Conservation (phyloP, 768 basidiomycete genomes). For the Pulveroboletus sp. region DNA sequence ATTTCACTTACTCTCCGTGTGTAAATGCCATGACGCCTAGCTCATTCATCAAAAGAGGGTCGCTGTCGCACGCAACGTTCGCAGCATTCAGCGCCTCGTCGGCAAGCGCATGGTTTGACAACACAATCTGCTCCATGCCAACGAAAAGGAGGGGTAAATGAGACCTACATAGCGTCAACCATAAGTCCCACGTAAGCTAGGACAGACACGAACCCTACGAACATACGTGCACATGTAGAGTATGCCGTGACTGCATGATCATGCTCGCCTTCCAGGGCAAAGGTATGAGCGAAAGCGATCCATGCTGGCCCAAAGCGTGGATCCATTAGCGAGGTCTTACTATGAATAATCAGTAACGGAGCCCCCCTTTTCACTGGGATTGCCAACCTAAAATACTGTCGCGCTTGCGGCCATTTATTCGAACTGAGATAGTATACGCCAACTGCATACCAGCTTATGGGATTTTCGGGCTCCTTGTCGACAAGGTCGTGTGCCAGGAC, state of each 20-base stretch:
- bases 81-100: slow-evolving; percentile 88
- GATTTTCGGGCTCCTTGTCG: slow-evolving; percentile 88
- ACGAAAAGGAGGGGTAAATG: slow-evolving; percentile 94
- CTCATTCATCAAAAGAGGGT: slow-evolving; percentile 91
- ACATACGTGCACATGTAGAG: slow-evolving; percentile 93
- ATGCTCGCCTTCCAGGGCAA: slow-evolving; percentile 96
- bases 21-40: slow-evolving; percentile 91
- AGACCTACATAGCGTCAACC: slow-evolving; percentile 56
- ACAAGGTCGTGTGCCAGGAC: slow-evolving; percentile 96
- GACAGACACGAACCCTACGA: slow-evolving; percentile 73
- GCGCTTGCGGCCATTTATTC: slow-evolving; percentile 84
- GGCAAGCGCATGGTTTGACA: slow-evolving; percentile 78
- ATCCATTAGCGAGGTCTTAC: slow-evolving; percentile 96
- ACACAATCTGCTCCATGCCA: slow-evolving; percentile 95
- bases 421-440: slow-evolving; percentile 94
- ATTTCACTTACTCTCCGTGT: slow-evolving; percentile 64
- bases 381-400: slow-evolving; percentile 89
- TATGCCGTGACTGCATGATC: slow-evolving; percentile 98
- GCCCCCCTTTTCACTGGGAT: neutral
- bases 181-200: neutral
- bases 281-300: slow-evolving; percentile 97
- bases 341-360: slow-evolving; percentile 29
- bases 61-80: slow-evolving; percentile 75
- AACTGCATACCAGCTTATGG: slow-evolving; percentile 97
- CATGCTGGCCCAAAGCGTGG: slow-evolving; percentile 95